Evolutionary conservation across 2,329 filamentous ascomycete species (phyloP).

Genomic region (Alternaria postmessia): DNA sequence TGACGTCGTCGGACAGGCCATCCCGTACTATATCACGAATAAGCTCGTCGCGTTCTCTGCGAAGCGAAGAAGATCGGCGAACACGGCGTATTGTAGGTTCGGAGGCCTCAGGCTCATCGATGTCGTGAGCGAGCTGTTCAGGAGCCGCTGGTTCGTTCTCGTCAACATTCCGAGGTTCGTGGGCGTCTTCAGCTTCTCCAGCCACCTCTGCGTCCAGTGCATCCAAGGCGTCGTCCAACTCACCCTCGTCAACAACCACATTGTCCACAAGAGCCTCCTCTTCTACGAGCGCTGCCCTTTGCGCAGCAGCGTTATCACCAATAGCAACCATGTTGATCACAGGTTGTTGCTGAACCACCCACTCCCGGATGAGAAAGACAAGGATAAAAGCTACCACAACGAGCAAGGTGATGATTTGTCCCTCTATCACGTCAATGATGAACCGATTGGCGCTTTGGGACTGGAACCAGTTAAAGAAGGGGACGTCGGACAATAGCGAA

Average conservation of each 20-base stretch:
- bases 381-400: slow-evolving; percentile 95
- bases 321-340: slow-evolving; percentile 77
- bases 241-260: slow-evolving; percentile 17
- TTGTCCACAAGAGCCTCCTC: slow-evolving; percentile 30
- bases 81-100: slow-evolving; percentile 21
- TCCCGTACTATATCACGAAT: slow-evolving; percentile 26
- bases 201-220: slow-evolving; percentile 8
- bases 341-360: slow-evolving; percentile 97
- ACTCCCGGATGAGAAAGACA: slow-evolving; percentile 96
- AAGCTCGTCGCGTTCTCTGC: slow-evolving; percentile 23
- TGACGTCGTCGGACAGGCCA: slow-evolving; percentile 31
- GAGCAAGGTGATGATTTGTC: slow-evolving; percentile 89
- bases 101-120: slow-evolving; percentile 4
- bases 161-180: not conserved
- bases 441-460: slow-evolving; percentile 77
- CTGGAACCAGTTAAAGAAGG: slow-evolving; percentile 59
- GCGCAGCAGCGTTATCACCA: slow-evolving; percentile 40
- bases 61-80: slow-evolving; percentile 27
- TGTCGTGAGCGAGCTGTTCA: not conserved
- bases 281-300: slow-evolving; percentile 35
- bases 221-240: slow-evolving; percentile 15
- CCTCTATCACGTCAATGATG: slow-evolving; percentile 85
- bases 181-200: slow-evolving; percentile 9
- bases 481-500: slow-evolving; percentile 64
- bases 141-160: not conserved